Conservation (phyloP, 352 stramenopile species). For the Globisporangium canariense region DNA sequence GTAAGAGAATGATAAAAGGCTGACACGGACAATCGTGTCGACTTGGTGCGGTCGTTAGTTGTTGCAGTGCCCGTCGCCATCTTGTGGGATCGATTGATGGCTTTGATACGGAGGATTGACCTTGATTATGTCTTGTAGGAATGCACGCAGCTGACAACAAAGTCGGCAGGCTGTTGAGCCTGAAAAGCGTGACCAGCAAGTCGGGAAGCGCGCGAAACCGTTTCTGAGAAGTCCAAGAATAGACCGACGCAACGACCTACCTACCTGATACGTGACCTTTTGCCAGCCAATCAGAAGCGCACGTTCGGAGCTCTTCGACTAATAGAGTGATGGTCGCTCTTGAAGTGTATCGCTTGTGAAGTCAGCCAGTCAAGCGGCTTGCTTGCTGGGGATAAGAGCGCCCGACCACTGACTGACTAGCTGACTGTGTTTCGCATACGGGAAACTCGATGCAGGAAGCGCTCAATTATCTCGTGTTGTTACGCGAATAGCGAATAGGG, state of each 20-base stretch:
- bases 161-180: neutral
- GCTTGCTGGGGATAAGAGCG: neutral
- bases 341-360: neutral
- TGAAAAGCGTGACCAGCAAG: neutral
- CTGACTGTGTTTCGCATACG: neutral
- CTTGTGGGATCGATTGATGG: neutral
- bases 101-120: neutral
- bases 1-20: too few relatives aligned
- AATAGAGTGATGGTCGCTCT: neutral
- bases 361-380: too few relatives aligned
- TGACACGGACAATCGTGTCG: too few relatives aligned
- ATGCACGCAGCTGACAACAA: neutral
- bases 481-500: neutral
- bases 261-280: constrained; percentile 5
- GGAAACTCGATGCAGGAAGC: neutral
- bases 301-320: neutral
- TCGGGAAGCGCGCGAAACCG: neutral
- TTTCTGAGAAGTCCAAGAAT: constrained; percentile 2
- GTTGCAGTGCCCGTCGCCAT: neutral
- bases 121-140: neutral
- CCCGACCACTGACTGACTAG: too few relatives aligned
- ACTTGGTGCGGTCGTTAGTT: neutral
- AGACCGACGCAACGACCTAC: neutral
- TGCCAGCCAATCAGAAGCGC: neutral
- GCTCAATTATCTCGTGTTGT: neutral